Conservation (phyloP, 768 basidiomycete genomes). For the Pleurotus sapidus region DNA sequence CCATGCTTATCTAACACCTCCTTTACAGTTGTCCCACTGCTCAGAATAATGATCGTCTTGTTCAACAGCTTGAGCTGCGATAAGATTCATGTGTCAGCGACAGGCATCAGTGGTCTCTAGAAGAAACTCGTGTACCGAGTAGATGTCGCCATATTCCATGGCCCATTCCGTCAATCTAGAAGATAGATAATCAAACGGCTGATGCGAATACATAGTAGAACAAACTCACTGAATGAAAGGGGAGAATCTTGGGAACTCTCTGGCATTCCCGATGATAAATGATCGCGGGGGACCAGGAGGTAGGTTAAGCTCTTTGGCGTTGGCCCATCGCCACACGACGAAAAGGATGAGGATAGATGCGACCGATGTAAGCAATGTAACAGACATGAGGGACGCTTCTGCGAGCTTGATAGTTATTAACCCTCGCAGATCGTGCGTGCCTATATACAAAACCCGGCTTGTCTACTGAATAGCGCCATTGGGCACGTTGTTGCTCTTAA, state of each 20-base stretch:
- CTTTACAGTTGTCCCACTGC: conserved; percentile 15
- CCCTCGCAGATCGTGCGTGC: no score
- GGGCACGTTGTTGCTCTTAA: no score
- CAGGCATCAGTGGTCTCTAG: neutral
- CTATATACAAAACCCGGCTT: no score
- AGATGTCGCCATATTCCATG: conserved; percentile 11
- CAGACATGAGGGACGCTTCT: no score
- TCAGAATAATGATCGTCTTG: conserved; percentile 20
- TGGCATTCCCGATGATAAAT: conserved; percentile 17
- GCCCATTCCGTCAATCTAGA: conserved; percentile 14
- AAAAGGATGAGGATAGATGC: no score
- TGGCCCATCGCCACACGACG: no score
- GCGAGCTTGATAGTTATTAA: no score
- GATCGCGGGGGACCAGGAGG: conserved; percentile 20
- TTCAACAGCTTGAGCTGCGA: conserved; percentile 16
- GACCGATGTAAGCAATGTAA: no score
- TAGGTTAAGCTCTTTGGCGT: conserved; percentile 7
- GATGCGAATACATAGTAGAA: neutral
- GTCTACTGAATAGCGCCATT: no score
- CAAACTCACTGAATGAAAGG: neutral
- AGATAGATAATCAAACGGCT: neutral
- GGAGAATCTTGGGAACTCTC: conserved; percentile 13
- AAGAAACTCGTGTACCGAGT: conserved; percentile 3
- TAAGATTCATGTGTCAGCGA: neutral
- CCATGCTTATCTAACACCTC: conserved; percentile 19